Evolutionary conservation across 2,329 filamentous ascomycete species (phyloP).

Genomic region (Neonectria faginata): DNA sequence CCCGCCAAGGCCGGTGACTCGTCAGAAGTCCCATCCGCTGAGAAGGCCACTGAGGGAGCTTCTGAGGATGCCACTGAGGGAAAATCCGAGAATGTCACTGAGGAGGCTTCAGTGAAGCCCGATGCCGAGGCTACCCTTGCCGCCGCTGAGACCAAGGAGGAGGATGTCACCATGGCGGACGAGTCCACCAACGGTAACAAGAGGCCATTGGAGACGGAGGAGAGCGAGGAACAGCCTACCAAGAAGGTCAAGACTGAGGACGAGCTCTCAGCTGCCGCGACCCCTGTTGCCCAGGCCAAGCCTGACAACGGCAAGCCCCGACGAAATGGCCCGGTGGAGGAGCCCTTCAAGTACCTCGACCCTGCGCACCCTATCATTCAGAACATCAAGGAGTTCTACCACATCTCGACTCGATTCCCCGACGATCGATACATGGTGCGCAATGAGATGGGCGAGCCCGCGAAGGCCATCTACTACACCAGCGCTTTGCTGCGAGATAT

Average conservation of each 20-base stretch:
- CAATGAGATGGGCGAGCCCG: slow-evolving; percentile 87
- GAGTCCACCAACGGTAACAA: slow-evolving; percentile 49
- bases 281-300: slow-evolving; percentile 42
- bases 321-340: slow-evolving; percentile 74
- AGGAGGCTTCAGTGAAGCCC: slow-evolving; percentile 27
- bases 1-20: slow-evolving; percentile 33
- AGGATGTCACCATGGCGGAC: slow-evolving; percentile 49
- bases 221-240: slow-evolving; percentile 53
- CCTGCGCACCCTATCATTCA: slow-evolving; percentile 80
- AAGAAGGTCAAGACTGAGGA: slow-evolving; percentile 63
- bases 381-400: slow-evolving; percentile 85
- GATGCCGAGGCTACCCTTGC: slow-evolving; percentile 42
- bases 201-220: slow-evolving; percentile 51
- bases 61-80: background rate
- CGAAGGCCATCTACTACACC: slow-evolving; percentile 97
- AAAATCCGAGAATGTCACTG: slow-evolving; percentile 29
- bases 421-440: slow-evolving; percentile 94
- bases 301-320: slow-evolving; percentile 51
- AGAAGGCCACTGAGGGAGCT: slow-evolving; percentile 35
- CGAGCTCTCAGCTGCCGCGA: slow-evolving; percentile 33
- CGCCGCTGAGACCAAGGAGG: slow-evolving; percentile 36
- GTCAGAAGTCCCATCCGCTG: slow-evolving; percentile 28
- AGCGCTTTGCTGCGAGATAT: slow-evolving; percentile 87
- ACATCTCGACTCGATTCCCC: slow-evolving; percentile 85
- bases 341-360: slow-evolving; percentile 92